These are phyloP conservation scores for Chaetomium olivaceum DNA, from an alignment of 2,329 filamentous ascomycete species.

Conservation along the genomic window DNA sequence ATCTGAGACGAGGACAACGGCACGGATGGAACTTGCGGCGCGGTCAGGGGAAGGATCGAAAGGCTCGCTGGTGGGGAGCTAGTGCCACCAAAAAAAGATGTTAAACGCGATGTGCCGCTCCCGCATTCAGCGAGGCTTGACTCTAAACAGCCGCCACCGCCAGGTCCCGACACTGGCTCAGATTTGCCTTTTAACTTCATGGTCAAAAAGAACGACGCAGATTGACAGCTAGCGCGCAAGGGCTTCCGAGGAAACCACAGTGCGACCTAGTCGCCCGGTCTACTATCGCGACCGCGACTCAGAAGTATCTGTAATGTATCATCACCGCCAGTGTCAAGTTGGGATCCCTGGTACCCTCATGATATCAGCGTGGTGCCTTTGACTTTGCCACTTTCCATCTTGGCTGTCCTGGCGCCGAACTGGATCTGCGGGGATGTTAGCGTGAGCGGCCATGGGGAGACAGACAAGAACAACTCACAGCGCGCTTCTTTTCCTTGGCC, in stretches of 20 bases:
- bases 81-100: conserved; percentile 8
- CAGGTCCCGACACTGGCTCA: conserved; percentile 35
- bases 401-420: conserved; percentile 79
- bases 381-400: conserved; percentile 70
- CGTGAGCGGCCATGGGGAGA: neutral
- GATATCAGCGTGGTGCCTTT: conserved; percentile 67
- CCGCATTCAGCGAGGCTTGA: neutral
- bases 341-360: neutral
- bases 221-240: conserved; percentile 37
- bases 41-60: neutral
- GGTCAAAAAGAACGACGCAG: conserved; percentile 34
- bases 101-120: neutral
- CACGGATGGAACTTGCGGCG: conserved; percentile 2
- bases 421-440: conserved; percentile 60
- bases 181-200: conserved; percentile 44
- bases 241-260: conserved; percentile 55
- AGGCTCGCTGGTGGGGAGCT: neutral
- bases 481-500: conserved; percentile 87
- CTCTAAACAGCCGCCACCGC: neutral
- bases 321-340: conserved; percentile 56
- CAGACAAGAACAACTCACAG: conserved; percentile 54
- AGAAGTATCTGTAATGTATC: conserved; percentile 73
- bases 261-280: conserved; percentile 25
- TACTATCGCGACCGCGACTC: conserved; percentile 48
- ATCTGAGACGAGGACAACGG: neutral